Conservation (phyloP, 768 basidiomycete genomes). For the Fomitopsis serialis region DNA sequence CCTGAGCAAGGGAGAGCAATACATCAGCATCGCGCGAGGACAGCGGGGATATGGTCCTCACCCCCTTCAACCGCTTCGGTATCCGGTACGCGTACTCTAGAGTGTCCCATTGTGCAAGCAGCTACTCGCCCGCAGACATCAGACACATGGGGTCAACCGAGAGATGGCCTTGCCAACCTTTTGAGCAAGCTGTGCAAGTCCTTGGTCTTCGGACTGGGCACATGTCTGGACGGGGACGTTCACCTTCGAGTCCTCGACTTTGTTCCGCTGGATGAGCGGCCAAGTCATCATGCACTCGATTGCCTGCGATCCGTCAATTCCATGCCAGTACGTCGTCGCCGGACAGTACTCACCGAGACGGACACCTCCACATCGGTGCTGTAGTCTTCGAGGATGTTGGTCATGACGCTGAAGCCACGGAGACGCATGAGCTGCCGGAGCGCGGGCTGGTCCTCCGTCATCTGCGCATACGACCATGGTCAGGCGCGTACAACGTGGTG, state of each 20-base stretch:
- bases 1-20: slow-evolving; percentile 7
- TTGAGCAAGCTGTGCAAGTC: slow-evolving; percentile 52
- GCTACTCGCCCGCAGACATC: slow-evolving; percentile 36
- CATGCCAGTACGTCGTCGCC: neutral
- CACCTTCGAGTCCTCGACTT: slow-evolving; percentile 76
- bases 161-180: slow-evolving; percentile 37
- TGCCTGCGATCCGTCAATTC: slow-evolving; percentile 32
- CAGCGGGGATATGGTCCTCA: slow-evolving; percentile 16
- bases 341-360: slow-evolving; percentile 47
- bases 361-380: slow-evolving; percentile 63
- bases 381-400: slow-evolving; percentile 78
- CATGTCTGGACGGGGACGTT: slow-evolving; percentile 56
- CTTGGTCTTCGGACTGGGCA: slow-evolving; percentile 48
- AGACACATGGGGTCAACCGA: neutral
- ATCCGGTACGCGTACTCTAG: slow-evolving; percentile 81
- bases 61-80: slow-evolving; percentile 60
- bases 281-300: slow-evolving; percentile 68
- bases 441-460: slow-evolving; percentile 77
- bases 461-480: slow-evolving; percentile 35
- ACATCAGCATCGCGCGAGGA: no score
- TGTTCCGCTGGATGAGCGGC: slow-evolving; percentile 84
- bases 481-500: neutral
- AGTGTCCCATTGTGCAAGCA: slow-evolving; percentile 75
- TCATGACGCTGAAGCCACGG: slow-evolving; percentile 92
- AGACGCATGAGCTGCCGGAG: slow-evolving; percentile 84